Conservation (phyloP, 2,329 filamentous ascomycete species). For the Penicillium thymicola region DNA sequence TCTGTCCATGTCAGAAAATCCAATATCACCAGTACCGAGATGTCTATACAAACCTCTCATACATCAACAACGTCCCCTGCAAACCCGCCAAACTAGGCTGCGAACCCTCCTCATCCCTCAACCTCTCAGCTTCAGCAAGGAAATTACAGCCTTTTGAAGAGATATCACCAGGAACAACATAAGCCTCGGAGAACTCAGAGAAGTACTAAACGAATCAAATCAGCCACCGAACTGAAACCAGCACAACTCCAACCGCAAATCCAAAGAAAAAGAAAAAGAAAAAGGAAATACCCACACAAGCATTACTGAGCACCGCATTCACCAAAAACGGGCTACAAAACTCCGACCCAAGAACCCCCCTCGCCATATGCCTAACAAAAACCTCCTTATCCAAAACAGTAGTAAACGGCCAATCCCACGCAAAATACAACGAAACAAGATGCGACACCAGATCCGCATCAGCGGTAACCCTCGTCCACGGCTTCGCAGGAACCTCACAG, state of each 20-base stretch:
- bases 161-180: constrained; percentile 36
- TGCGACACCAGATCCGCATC: constrained; percentile 73
- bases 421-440: constrained; percentile 88
- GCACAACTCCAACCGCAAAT: background rate
- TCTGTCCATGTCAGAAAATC: constrained; percentile 14
- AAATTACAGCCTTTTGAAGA: constrained; percentile 38
- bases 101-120: constrained; percentile 21
- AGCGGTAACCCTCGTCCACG: constrained; percentile 79
- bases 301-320: constrained; percentile 74
- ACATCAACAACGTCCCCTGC: constrained; percentile 37
- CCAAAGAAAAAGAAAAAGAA: background rate
- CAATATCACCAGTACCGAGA: background rate
- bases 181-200: constrained; percentile 40
- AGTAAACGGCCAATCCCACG: constrained; percentile 88
- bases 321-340: constrained; percentile 88
- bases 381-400: constrained; percentile 78
- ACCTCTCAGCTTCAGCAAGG: constrained; percentile 36
- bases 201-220: constrained; percentile 28
- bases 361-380: constrained; percentile 52
- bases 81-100: constrained; percentile 30
- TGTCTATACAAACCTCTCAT: constrained; percentile 31
- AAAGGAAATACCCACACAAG: constrained; percentile 33
- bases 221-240: background rate
- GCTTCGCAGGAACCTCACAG: constrained; percentile 33
- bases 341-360: constrained; percentile 49